These are phyloP conservation scores for Castanea crenata DNA, from an alignment of 306 rosid genomes.

Conservation along the genomic window DNA sequence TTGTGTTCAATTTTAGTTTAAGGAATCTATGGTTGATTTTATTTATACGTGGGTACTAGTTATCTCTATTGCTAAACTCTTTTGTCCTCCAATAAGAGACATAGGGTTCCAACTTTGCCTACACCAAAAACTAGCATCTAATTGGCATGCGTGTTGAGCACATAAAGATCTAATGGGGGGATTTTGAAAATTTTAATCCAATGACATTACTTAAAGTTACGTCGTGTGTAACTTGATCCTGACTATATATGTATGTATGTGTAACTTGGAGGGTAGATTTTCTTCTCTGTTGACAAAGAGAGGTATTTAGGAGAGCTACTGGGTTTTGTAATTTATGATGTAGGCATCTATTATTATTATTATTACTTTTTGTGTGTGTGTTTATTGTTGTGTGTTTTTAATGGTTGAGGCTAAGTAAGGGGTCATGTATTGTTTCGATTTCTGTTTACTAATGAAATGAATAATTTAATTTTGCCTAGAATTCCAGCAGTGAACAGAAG, in stretches of 20 bases:
- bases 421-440: not conserved
- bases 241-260: not conserved
- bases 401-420: not conserved
- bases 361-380: not conserved
- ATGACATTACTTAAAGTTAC: too few species aligned
- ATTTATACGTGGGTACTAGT: too few species aligned
- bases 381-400: not conserved
- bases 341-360: not conserved
- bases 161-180: too few species aligned
- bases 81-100: too few species aligned
- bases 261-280: not conserved
- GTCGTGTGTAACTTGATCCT: too few species aligned
- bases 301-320: not conserved
- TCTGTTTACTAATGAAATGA: not conserved
- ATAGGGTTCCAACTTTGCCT: too few species aligned
- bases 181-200: too few species aligned
- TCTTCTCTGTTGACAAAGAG: not conserved
- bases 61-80: too few species aligned
- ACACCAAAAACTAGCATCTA: too few species aligned
- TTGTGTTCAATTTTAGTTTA: too few species aligned
- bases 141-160: too few species aligned
- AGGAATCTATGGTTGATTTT: too few species aligned
- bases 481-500: conserved; percentile 54
- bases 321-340: not conserved
- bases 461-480: conserved; percentile 35